Conservation (phyloP, 2,329 filamentous ascomycete species). For the Zasmidium cellare region DNA sequence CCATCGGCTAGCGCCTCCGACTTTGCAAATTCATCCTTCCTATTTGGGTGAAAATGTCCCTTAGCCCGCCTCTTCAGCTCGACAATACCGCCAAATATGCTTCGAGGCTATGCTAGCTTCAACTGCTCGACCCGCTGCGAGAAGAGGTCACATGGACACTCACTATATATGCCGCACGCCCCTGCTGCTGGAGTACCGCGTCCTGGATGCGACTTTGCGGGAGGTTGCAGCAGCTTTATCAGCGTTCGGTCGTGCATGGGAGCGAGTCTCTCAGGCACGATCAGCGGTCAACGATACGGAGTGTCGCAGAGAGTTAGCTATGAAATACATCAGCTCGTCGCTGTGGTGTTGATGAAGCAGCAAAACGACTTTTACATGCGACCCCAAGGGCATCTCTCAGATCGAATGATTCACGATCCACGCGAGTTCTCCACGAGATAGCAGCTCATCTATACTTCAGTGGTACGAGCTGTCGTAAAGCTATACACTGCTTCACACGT, state of each 20-base stretch:
- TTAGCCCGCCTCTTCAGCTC: background rate
- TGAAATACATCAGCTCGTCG: too few relatives aligned
- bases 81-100: background rate
- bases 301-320: too few relatives aligned
- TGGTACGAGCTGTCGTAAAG: too few relatives aligned
- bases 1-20: background rate
- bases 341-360: too few relatives aligned
- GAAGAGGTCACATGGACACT: background rate
- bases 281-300: too few relatives aligned
- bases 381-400: too few relatives aligned
- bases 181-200: background rate
- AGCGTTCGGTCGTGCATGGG: background rate
- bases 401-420: too few relatives aligned
- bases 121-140: background rate
- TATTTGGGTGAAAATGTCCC: background rate
- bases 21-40: constrained; percentile 1
- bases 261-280: too few relatives aligned
- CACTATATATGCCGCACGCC: background rate
- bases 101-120: background rate
- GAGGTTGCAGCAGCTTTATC: background rate
- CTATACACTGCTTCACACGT: too few relatives aligned
- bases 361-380: too few relatives aligned
- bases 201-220: background rate
- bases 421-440: too few relatives aligned
- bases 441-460: too few relatives aligned